Base-by-base conservation (phyloP, 2,329 filamentous ascomycete species). In the Sporothrix inflata region DNA sequence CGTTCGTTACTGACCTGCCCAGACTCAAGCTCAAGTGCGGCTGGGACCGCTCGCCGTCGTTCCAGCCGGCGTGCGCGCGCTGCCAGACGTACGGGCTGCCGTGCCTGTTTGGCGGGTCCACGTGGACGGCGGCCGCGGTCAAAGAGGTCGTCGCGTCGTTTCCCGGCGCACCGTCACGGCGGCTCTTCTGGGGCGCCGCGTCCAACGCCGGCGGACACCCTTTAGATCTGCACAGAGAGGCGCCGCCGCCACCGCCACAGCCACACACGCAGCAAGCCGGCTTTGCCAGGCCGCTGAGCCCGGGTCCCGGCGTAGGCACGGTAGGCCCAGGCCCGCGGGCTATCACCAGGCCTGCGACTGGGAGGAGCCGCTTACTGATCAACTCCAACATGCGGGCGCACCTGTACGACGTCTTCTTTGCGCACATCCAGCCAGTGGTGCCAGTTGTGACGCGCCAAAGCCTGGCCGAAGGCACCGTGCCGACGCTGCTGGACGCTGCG, bases 21-120 rank as follows among this genome's bases (percentile, higher is more conserved):
- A 55, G 55, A 12, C 55, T 61, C 30, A 61, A 61, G 30, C 55
- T 61, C 55, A 61, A 61, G 34, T 61, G 55, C 55, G n/a, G 2
- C 16, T 61, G 55, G 55, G 34, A 40, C 19, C 55, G 55, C 19
- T 61, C 55, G 19, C 55, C 55, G 8, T 61, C 55, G 12, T 61
- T 61, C 27, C 55, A 40, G 30, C 55, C 55, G 4, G 16, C 55
- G 3, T 61, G 55, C 7, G 55, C 30, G 9, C 55, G 55, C 34
- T 61, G 55, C 19, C 55, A 61, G 19, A 61, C 55, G 9, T 61
- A 61, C 19, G 55, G 55, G 7, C 19, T 61, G 30, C 30, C 55
- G 19, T 61, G 55, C 19, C 1, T 61, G 2, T 61, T 61, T 40
- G 55, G 55, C 8, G 55, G 55, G 1, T 38, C 55, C 3, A 30